phyloP scores from a whole-genome alignment of 495 filamentous ascomycete species.

The Penicillium maclennaniae region DNA sequence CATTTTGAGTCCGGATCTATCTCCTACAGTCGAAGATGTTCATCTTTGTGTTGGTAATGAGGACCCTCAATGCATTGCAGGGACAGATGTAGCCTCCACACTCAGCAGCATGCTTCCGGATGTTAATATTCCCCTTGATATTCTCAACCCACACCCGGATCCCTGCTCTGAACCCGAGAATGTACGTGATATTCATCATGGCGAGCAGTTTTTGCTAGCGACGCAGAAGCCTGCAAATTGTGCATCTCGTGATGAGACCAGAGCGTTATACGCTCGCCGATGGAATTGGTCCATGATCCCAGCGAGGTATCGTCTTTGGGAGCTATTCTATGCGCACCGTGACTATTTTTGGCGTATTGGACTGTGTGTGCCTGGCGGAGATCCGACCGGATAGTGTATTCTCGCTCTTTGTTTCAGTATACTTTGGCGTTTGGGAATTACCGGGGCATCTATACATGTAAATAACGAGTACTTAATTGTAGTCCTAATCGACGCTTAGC shows the following conservation, averaged over 20 bases:
- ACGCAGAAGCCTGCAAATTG: conserved; percentile 2
- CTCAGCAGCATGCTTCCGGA: conserved; percentile 12
- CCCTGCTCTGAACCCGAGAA: neutral
- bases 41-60: conserved; percentile 63
- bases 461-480: neutral
- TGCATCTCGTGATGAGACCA: conserved; percentile 12
- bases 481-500: neutral
- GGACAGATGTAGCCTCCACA: conserved; percentile 25
- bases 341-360: conserved; percentile 97
- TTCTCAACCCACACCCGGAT: neutral
- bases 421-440: neutral
- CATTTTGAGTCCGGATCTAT: conserved; percentile 66
- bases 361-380: conserved; percentile 81
- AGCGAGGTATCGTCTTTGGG: conserved; percentile 69
- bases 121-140: conserved; percentile 7
- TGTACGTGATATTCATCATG: neutral
- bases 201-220: conserved; percentile 9
- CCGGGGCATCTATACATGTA: neutral
- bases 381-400: conserved; percentile 42
- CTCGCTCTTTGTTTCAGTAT: neutral
- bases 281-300: conserved; percentile 50
- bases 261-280: conserved; percentile 16
- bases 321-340: conserved; percentile 89
- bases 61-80: conserved; percentile 68
- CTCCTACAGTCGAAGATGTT: conserved; percentile 66